Evolutionary conservation across 306 rosid genomes (phyloP).

Genomic region (Comarum palustre): DNA sequence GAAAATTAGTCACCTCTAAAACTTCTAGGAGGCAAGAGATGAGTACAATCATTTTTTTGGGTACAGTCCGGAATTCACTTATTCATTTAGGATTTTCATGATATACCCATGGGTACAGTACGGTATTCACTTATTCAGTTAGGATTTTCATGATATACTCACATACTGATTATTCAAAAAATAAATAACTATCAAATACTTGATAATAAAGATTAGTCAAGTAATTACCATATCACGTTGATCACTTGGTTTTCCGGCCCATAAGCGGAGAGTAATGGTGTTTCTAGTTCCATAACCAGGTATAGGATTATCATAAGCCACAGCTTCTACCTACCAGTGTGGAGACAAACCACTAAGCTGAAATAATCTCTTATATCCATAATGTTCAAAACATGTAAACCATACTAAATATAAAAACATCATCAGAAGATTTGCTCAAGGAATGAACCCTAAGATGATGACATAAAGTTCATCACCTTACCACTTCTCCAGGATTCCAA

Average conservation of each 20-base stretch:
- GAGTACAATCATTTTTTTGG: too few species aligned
- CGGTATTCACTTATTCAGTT: slow-evolving; percentile 8
- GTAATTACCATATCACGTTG: slow-evolving; percentile 56
- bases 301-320: slow-evolving; percentile 77
- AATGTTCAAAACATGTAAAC: slow-evolving; percentile 22
- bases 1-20: neutral
- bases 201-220: neutral
- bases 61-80: too few species aligned
- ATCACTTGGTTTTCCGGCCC: slow-evolving; percentile 76
- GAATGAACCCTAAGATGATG: slow-evolving; percentile 18
- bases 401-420: slow-evolving; percentile 7
- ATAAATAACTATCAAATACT: neutral
- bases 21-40: slow-evolving; percentile 9
- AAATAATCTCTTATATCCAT: slow-evolving; percentile 17
- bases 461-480: slow-evolving; percentile 31
- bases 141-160: neutral
- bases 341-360: slow-evolving; percentile 26
- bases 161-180: neutral
- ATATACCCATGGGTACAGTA: too few species aligned
- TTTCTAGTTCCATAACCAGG: slow-evolving; percentile 80
- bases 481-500: slow-evolving; percentile 76
- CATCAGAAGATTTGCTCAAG: slow-evolving; percentile 18
- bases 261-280: slow-evolving; percentile 66
- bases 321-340: slow-evolving; percentile 63
- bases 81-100: too few species aligned